These are phyloP conservation scores for Hygrocybe coccinea DNA, from an alignment of 768 basidiomycete species.

Conservation along the genomic window DNA sequence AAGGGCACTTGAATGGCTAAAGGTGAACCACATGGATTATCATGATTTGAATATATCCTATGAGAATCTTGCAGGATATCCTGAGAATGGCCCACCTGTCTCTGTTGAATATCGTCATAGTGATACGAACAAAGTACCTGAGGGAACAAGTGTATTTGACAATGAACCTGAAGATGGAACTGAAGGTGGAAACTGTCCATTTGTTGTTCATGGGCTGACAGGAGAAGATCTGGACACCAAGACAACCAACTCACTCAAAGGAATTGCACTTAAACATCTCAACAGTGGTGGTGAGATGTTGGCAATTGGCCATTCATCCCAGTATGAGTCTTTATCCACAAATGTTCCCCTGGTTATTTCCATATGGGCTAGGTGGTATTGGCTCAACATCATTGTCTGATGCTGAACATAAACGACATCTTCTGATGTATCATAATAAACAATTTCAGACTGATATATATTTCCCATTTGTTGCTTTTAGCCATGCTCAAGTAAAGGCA, in stretches of 20 bases:
- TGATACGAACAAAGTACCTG: slow-evolving; percentile 4
- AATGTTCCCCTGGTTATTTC: slow-evolving; percentile 35
- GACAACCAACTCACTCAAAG: slow-evolving; percentile 13
- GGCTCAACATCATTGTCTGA: slow-evolving; percentile 16
- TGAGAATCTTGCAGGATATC: slow-evolving; percentile 23
- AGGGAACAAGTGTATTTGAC: slow-evolving; percentile 12
- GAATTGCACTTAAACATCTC: slow-evolving; percentile 21
- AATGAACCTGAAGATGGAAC: slow-evolving; percentile 20
- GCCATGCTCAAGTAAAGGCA: slow-evolving; percentile 35
- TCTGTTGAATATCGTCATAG: slow-evolving; percentile 19
- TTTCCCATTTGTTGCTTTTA: slow-evolving; percentile 38
- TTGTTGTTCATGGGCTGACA: slow-evolving; percentile 37
- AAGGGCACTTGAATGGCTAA: slow-evolving; percentile 31
- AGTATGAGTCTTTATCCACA: slow-evolving; percentile 27
- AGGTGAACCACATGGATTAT: slow-evolving; percentile 31
- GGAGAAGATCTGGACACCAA: slow-evolving; percentile 17
- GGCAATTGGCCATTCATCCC: slow-evolving; percentile 17
- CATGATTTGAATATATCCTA: slow-evolving; percentile 25
- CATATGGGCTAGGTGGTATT: slow-evolving; percentile 24
- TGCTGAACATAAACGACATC: slow-evolving; percentile 18
- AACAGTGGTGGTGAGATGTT: slow-evolving; percentile 13
- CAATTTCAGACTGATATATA: slow-evolving; percentile 33
- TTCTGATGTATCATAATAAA: slow-evolving; percentile 38
- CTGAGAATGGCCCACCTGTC: slow-evolving; percentile 8
- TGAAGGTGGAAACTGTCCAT: slow-evolving; percentile 29